A percentile compares a stretch with the other conserved stretches of the same genome.
phyloP scores from a whole-genome alignment of 2,329 filamentous ascomycete species.

The Monilinia vaccinii-corymbosi region DNA sequence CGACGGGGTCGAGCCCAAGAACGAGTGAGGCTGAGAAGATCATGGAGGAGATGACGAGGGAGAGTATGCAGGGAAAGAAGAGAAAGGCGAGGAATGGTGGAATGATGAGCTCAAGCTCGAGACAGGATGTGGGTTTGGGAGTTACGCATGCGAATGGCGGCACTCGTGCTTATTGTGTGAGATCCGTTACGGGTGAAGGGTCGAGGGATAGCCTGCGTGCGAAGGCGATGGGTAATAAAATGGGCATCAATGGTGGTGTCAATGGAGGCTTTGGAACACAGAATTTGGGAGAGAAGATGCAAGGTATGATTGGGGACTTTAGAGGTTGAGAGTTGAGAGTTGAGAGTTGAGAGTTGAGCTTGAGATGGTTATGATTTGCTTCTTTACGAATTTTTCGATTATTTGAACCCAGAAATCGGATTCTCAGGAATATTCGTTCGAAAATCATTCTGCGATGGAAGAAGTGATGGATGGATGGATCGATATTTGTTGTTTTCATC shows the following conservation, averaged over 20 bases:
- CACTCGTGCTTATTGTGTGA: neutral
- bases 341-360: neutral
- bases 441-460: neutral
- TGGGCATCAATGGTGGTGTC: neutral
- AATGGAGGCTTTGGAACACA: too few relatives aligned
- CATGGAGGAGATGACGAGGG: neutral
- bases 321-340: neutral
- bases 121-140: neutral
- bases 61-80: neutral
- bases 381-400: neutral
- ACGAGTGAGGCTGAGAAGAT: neutral
- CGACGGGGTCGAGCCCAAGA: neutral
- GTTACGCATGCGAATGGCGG: neutral
- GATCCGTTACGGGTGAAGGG: neutral
- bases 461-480: neutral
- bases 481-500: neutral
- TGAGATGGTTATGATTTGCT: too few relatives aligned
- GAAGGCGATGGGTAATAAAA: neutral
- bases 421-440: neutral
- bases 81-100: neutral
- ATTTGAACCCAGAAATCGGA: neutral
- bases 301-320: neutral
- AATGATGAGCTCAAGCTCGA: too few relatives aligned
- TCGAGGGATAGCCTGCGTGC: neutral
- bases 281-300: neutral